Base-by-base conservation (phyloP, 129 eudicot genomes). In the Chrysanthemum lavandulifolium region DNA sequence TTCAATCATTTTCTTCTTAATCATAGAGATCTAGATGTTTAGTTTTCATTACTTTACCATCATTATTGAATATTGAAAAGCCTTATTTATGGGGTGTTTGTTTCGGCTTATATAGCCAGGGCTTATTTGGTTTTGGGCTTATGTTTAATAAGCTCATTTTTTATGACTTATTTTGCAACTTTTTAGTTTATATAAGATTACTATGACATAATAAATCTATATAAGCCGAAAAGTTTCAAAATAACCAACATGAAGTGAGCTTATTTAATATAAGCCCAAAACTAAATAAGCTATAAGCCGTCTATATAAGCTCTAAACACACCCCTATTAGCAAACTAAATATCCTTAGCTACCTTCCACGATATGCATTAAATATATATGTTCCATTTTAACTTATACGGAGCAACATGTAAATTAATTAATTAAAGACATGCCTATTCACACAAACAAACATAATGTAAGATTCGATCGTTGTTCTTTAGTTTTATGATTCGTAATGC, bases 281-380 rank as follows among this genome's bases (percentile, higher is more conserved):
- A 29, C 33, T 4, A 29, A 29, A 29, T 29, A 29, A 29, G 33
- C 33, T 29, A 29, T 29, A 29, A 29, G 33, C 33, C 33, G 33
- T 3, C 5, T 29, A 29, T 29, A 29, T 29, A 29, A 29, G 33
- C n/a, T 4, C 33, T 5, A 29, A 29, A 29, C 3, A 29, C 4
- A 3, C 4, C 33, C 33, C 5, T 1, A 23, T 23, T 31, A 31
- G 60, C 14, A 67, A 67, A 77, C 51, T 63, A 18, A 62, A 53
- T 70, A 78, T 53, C 10, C 40, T 14, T 13, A 53, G 18, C 58
- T 69, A 61, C 66, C 76, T 78, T 78, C 81, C 76, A 78, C 76
- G 81, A 52, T 61, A 70, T 40, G 52, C 48, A 25, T 71, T 70
- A 54, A 76, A 70, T 61, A 61, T 18, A 10, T 23, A 77, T 25